Conservation (phyloP, 1,284 basidiomycete genomes). For the Phylloboletellus chloephorus region DNA sequence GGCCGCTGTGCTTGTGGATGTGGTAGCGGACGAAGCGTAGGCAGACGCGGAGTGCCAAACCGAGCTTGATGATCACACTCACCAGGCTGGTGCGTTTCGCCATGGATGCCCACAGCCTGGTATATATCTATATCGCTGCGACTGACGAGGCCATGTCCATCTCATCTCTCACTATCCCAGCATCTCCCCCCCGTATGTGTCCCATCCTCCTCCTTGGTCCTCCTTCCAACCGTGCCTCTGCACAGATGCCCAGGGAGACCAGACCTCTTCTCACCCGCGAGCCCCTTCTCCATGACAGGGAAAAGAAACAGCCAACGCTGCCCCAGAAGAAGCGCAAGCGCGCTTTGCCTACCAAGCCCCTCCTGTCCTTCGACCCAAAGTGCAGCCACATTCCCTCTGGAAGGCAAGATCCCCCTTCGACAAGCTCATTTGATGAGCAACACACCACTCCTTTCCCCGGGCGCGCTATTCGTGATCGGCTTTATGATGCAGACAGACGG, state of each 20-base stretch:
- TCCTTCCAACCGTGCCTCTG: conserved; percentile 12
- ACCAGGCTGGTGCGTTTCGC: no score
- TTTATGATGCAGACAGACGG: conserved; percentile 13
- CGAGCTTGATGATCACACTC: no score
- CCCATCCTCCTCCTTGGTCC: conserved; percentile 12
- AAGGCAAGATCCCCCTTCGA: conserved; percentile 16
- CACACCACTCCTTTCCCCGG: conserved; percentile 5
- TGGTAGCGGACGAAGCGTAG: conserved; percentile 11
- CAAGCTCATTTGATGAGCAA: conserved; percentile 13
- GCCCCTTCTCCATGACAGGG: conserved; percentile 24
- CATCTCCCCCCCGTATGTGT: no score
- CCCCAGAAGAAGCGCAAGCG: conserved; percentile 26
- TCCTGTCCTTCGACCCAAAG: conserved; percentile 19
- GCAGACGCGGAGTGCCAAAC: conserved; percentile 34
- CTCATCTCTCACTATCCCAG: conserved; percentile 12
- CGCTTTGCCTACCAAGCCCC: conserved; percentile 16
- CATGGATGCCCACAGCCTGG: no score
- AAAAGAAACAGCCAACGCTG: conserved; percentile 18
- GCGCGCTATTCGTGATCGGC: conserved; percentile 8
- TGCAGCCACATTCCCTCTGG: conserved; percentile 20
- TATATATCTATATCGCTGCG: conserved; percentile 29
- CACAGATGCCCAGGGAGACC: conserved; percentile 23
- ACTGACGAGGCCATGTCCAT: no score
- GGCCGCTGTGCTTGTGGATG: conserved; percentile 6
- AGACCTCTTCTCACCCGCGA: conserved; percentile 21